A percentile compares a stretch with the other conserved stretches of the same genome.
Conservation (phyloP, 768 basidiomycete genomes). For the Rhodotorula taiwanensis region DNA sequence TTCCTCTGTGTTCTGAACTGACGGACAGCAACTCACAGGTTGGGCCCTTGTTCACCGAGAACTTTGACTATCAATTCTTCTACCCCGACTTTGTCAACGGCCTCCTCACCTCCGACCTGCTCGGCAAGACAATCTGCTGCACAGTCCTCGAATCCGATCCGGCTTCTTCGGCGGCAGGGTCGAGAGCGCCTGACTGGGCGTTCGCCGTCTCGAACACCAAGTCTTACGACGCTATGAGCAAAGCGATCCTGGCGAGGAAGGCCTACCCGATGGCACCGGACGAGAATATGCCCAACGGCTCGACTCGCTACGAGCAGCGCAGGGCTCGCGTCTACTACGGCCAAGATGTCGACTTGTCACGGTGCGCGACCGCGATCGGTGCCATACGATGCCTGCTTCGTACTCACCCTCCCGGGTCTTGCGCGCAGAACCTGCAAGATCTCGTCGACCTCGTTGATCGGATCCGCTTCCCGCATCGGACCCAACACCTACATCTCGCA, state of each 20-base stretch:
- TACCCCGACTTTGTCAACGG: constrained; percentile 90
- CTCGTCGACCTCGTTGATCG: constrained; percentile 75
- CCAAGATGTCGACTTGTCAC: constrained; percentile 70
- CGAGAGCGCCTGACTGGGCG: constrained; percentile 57
- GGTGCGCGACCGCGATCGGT: constrained; percentile 50
- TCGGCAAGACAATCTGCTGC: constrained; percentile 90
- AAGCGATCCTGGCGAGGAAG: constrained; percentile 87
- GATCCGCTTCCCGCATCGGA: constrained; percentile 66
- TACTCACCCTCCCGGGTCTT: constrained; percentile 3
- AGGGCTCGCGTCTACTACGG: constrained; percentile 85
- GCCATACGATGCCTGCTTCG: neutral
- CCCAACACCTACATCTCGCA: constrained; percentile 57
- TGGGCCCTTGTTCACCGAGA: constrained; percentile 93
- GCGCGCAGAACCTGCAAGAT: constrained; percentile 67
- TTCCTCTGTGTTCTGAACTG: constrained; percentile 7
- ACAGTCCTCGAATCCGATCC: constrained; percentile 55
- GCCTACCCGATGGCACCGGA: constrained; percentile 94
- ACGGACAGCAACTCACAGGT: constrained; percentile 53
- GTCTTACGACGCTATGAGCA: constrained; percentile 84
- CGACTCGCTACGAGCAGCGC: constrained; percentile 70
- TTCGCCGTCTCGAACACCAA: constrained; percentile 87
- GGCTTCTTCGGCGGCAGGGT: constrained; percentile 8
- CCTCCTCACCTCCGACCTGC: constrained; percentile 82
- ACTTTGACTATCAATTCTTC: constrained; percentile 92
- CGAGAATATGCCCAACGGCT: constrained; percentile 74